Base-by-base conservation (phyloP, 164 flowering plant genomes). In the Chimonanthus salicifolius region DNA sequence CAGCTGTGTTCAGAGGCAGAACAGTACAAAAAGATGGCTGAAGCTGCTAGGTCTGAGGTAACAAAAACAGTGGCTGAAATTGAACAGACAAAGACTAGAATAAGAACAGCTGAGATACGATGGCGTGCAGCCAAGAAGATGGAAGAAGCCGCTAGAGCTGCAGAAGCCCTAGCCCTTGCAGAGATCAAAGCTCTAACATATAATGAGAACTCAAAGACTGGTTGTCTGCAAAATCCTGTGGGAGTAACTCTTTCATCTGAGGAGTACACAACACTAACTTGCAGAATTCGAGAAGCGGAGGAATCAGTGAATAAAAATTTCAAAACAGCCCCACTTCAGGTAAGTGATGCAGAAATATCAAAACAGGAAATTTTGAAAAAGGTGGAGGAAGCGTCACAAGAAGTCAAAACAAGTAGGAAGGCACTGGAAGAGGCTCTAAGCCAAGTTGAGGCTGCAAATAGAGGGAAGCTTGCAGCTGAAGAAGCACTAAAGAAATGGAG, bases 401-500 rank as follows among this genome's bases (percentile, higher is more conserved):
- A 95, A 84, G 85, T 92, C 62, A 86, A 82, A 85, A 83, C 74
- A 21, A 89, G 92, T 70, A 92, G 86, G 79, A 88, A 76, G 81
- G 92, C 85, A 3, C 58, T 95, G 72, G 94, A 88, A 80, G 92
- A 87, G 73, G 97, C 97, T 71, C 77, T 92, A 54, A 76, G 74
- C 80, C 80, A 89, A 81, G 97, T 92, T 20, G 97, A 93, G 73
- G 84, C 88, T 72, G 98, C 97, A 62, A 90, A 89, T 77, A 81
- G 54, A 47, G 94, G 84, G 15, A 92, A 93, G 84, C 84, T 90
- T 49, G 88, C 83, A 44, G 97, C 88, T 15, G 99, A 95, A 80
- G 95, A 92, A 78, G 85, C 96, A 44, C 88, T 93, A 49, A 81
- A 97, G 44, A 86, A 84, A 75, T 90, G 98, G 98, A 86, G 98